Percentiles rank a stretch among this genome's conserved stretches.
Evolutionary conservation across 768 basidiomycete species (phyloP).

Genomic region (Trametes sanguinea): DNA sequence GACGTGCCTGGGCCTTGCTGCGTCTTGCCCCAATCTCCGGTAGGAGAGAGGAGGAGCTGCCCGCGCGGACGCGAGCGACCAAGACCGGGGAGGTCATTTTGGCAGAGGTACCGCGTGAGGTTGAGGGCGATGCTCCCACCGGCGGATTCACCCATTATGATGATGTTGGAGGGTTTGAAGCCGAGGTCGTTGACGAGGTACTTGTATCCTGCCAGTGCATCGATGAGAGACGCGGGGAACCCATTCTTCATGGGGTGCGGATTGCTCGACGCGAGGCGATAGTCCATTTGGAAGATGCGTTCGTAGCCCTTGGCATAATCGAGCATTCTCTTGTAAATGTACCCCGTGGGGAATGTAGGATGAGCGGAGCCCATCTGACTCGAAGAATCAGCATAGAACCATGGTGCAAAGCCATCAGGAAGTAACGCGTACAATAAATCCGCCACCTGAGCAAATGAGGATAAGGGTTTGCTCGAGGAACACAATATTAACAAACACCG

Average conservation of each 20-base stretch:
- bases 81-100: slow-evolving; percentile 25
- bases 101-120: slow-evolving; percentile 39
- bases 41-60: slow-evolving; percentile 38
- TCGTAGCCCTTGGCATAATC: slow-evolving; percentile 1
- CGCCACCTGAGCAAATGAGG: slow-evolving; percentile 26
- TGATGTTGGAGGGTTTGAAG: slow-evolving; percentile 46
- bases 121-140: slow-evolving; percentile 52
- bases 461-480: no score
- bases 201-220: slow-evolving; percentile 51
- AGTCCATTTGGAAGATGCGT: slow-evolving; percentile 44
- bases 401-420: no score
- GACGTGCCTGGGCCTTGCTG: slow-evolving; percentile 16
- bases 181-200: slow-evolving; percentile 48
- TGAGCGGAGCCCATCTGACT: slow-evolving; percentile 18
- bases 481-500: no score
- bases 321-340: slow-evolving; percentile 23
- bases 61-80: slow-evolving; percentile 31
- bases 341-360: slow-evolving; percentile 2
- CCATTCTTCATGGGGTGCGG: slow-evolving; percentile 39
- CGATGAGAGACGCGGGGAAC: slow-evolving; percentile 56
- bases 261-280: slow-evolving; percentile 40
- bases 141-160: slow-evolving; percentile 56
- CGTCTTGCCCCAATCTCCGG: slow-evolving; percentile 24
- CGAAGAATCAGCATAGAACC: neutral
- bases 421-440: slow-evolving; percentile 23